Evolutionary conservation across 1,284 basidiomycete species (phyloP), one percentile per base, ranked within the genome.

Genomic region (Xerocomus alliaceus): DNA sequence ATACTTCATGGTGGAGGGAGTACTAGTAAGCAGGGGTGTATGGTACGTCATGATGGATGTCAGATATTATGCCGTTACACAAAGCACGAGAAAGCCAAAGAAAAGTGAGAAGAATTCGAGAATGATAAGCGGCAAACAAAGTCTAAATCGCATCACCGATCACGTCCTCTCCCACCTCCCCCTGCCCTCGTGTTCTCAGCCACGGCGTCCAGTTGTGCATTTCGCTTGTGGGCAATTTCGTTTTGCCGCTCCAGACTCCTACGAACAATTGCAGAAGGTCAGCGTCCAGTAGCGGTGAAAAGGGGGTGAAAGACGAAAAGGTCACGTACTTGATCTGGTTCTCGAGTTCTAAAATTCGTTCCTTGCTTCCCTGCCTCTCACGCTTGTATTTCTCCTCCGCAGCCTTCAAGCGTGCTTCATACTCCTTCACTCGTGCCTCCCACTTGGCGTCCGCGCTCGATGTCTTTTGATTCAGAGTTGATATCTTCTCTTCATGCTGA

Each of bases 311-410:
- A 20, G 6, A 52, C 29, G 45, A 48, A 57, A 34, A 49, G 20
- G 54, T n/a, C 37, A 58, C 70, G 22, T 42, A 92, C 91, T 87
- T 91, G 64, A 90, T 72, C 70, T 85, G 86, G 61, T 75, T 86
- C 77, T 93, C 90, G 56, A 92, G 77, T 75, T 93, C 91, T 12
- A 78, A 69, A 15, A 87, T 78, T 37, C 90, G 79, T 79, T 99
- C 97, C 80, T 98, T 98, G 41, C 92, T 89, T 5, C 97, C 97
- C 71, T 98, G 95, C 65, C 93, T 84, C 80, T 98, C 97, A 47
- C 95, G 84, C 84, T 98, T 99, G 68, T 96, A 88, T 76, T 91
- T 91, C 82, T 99, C 97, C 71, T 97, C 95, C 0, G 94, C 93
- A 0, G 89, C 87, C 74, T 89, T 90, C 68, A 95, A 76, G 20